Evolutionary conservation across 2,329 filamentous ascomycete species (phyloP).

Genomic region (Byssothecium circinans): DNA sequence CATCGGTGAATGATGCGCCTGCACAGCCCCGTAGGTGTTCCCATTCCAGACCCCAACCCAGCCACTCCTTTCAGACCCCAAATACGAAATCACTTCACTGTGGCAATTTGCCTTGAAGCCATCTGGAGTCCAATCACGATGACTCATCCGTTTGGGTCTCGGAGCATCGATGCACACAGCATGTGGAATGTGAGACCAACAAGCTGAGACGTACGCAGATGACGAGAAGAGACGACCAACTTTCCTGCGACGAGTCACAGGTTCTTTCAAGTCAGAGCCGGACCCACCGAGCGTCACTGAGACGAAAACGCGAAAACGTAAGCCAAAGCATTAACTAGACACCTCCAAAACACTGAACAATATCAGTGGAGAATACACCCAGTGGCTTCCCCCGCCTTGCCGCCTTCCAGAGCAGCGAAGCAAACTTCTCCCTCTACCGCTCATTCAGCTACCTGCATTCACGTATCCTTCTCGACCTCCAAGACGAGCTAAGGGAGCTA

Average conservation of each 20-base stretch:
- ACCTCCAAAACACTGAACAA: conserved; percentile 6
- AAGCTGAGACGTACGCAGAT: conserved; percentile 19
- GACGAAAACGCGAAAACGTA: conserved; percentile 37
- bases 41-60: not conserved
- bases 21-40: conserved; percentile 39
- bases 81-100: not conserved
- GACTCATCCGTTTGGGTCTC: not conserved
- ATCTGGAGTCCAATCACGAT: not conserved
- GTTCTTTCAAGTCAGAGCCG: conserved; percentile 32
- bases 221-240: conserved; percentile 26
- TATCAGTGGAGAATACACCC: conserved; percentile 41
- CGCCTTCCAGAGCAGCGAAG: conserved; percentile 44
- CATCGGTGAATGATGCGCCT: conserved; percentile 19
- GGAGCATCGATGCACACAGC: not conserved
- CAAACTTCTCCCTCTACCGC: conserved; percentile 46
- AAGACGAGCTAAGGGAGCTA: conserved; percentile 42
- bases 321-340: conserved; percentile 9
- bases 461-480: conserved; percentile 42
- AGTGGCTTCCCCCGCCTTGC: conserved; percentile 45
- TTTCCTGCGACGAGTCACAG: conserved; percentile 30
- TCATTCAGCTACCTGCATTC: conserved; percentile 45
- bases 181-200: not conserved
- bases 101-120: not conserved
- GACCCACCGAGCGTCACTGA: conserved; percentile 36
- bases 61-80: conserved; percentile 16